Conservation (phyloP, 345 rosid species). For the Cardamine resedifolia region DNA sequence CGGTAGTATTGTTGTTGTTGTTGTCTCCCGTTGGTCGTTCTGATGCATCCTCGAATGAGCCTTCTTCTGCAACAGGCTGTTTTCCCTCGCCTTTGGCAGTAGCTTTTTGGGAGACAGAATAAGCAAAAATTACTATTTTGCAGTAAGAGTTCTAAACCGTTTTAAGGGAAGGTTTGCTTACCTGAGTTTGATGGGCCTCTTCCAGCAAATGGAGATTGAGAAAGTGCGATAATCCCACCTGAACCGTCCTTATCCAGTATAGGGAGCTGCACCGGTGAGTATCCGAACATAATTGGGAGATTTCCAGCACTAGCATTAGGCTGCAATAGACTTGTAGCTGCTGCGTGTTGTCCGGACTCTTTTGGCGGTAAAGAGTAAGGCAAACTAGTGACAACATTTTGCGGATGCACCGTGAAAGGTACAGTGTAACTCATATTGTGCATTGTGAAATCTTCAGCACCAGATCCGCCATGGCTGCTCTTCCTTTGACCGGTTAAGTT, state of each 20-base stretch:
- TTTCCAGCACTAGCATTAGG: constrained; percentile 56
- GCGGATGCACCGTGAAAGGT: constrained; percentile 59
- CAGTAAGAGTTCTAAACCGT: background rate
- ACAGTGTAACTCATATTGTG: constrained; percentile 49
- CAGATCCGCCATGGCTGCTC: constrained; percentile 31
- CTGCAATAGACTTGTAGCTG: constrained; percentile 49
- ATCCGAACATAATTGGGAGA: constrained; percentile 72
- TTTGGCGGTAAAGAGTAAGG: constrained; percentile 45
- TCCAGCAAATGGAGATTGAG: constrained; percentile 56
- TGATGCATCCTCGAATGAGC: constrained; percentile 57
- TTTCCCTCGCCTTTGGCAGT: constrained; percentile 66
- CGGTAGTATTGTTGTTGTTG: constrained; percentile 20
- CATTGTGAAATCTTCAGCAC: constrained; percentile 55
- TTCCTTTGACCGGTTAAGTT: constrained; percentile 42
- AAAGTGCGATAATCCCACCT: constrained; percentile 59
- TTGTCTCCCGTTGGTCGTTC: constrained; percentile 52
- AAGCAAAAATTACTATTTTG: background rate
- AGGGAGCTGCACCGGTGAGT: constrained; percentile 82
- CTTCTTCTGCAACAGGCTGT: constrained; percentile 69
- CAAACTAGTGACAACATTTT: constrained; percentile 39
- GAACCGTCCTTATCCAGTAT: constrained; percentile 76
- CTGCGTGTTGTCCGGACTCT: constrained; percentile 50
- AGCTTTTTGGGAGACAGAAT: constrained; percentile 24
- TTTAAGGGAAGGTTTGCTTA: constrained; percentile 32
- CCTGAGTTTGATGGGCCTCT: constrained; percentile 56